Evolutionary conservation across 352 stramenopile species (phyloP), one percentile per base, ranked within the genome.

Genomic region (Phytophthora sojae): DNA sequence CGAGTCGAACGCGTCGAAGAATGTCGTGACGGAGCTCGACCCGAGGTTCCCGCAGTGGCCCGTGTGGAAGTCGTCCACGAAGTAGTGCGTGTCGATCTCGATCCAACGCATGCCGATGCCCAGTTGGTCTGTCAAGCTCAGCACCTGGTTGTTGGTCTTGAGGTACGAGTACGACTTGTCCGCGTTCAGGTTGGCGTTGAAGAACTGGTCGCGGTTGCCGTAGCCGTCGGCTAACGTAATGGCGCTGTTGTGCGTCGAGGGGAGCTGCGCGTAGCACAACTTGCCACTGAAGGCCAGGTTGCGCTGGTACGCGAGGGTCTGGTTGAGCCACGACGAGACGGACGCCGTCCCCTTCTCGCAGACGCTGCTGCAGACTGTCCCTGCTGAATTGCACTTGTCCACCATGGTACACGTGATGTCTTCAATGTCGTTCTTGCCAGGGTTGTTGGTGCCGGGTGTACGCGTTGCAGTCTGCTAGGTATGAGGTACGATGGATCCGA

Each of bases 71-170:
- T 90, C 75, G 9, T 80, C 69, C 26, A 88, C 55, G 64, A 91
- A 91, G 64, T 77, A 91, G 69, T 92, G 85, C 23, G 82, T 85
- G 61, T 92, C 82, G 23, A 92, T 75, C 67, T 92, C 85, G 17
- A 92, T 37, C 57, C 68, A 89, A 3, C 85, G 79, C 58, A 92
- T 76, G 39, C 85, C 85, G 2, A 92, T 71, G 30, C 69, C 73
- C 0, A 92, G 68, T 68, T 91, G 81, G 53, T 92, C 85, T 3
- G 75, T 79, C 7, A 92, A 23, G 61, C 77, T 86, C 17, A 90
- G 62, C 5, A 86, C 70, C n/a, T 92, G 79, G 61, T 92, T 88
- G 75, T 89, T 90, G 0, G 83, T 92, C 67, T 89, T 86, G 52
- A 92, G 75, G 61, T 77, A 89, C 54, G 77, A 83, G 25, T 82